Evolutionary conservation across 306 rosid genomes (phyloP).

Genomic region (Vigna angularis): DNA sequence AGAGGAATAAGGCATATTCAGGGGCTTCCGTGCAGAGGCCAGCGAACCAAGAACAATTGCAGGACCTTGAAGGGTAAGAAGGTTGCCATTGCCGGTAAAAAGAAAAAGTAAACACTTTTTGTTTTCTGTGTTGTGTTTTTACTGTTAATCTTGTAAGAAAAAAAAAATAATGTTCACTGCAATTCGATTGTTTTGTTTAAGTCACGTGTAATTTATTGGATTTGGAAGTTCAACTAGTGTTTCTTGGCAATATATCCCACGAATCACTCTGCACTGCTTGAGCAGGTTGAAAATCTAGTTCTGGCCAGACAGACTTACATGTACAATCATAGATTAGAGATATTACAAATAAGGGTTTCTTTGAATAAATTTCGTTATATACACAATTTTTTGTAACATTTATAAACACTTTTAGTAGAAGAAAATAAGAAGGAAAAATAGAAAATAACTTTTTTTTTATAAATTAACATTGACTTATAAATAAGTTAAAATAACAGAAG

Average conservation of each 20-base stretch:
- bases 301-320: neutral
- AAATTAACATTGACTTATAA: too few species aligned
- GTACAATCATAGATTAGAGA: constrained; percentile 5
- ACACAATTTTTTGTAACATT: too few species aligned
- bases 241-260: constrained; percentile 15
- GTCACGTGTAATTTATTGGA: constrained; percentile 33
- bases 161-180: constrained; percentile 3
- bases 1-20: constrained; percentile 90
- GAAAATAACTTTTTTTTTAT: too few species aligned
- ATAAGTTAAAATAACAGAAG: too few species aligned
- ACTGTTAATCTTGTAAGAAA: constrained; percentile 1
- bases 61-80: constrained; percentile 94
- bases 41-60: constrained; percentile 91
- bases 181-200: constrained; percentile 27
- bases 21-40: constrained; percentile 96
- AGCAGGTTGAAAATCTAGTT: neutral
- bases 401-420: too few species aligned
- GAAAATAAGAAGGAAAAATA: too few species aligned
- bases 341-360: too few species aligned
- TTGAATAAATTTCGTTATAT: too few species aligned
- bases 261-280: neutral
- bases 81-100: constrained; percentile 89
- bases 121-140: neutral
- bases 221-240: constrained; percentile 28
- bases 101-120: constrained; percentile 52